Evolutionary conservation across 805 yeast genomes (phyloP), one percentile per base, ranked within the genome.

Genomic region (Candida lessepsii): DNA sequence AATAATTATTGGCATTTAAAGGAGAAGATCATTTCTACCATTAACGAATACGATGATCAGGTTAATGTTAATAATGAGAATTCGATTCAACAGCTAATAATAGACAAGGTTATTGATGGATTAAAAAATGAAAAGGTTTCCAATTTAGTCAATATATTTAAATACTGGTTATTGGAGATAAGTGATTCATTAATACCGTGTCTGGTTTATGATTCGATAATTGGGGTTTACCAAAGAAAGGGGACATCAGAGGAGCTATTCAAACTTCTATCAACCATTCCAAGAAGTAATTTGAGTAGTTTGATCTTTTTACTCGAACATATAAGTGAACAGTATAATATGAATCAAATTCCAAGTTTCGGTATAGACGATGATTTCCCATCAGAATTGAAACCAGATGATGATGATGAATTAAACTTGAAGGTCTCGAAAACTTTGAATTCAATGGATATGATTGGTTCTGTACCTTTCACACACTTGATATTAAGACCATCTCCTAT

Each of bases 171-270:
- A 17, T 50, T 70, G 6, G 73, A 70, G 42, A 57, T 61, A 10
- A 57, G 61, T 27, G 75, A 70, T 40, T 63, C 73, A 0, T 44
- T 68, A 17, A 66, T 70, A 10, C 75, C 74, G 0, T 67, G 68
- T 39, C 58, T 65, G 46, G 60, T 65, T 5, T 65, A 54, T 46
- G 75, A 69, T 33, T 39, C 49, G 7, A 42, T 49, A 16, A 46
- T 48, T 13, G 47, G 47, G 8, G 35, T 40, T 17, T 47, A 43
- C 20, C 35, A 26, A 20, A 46, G 46, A 33, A n/a, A 35, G 9
- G 29, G 44, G 8, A 23, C 39, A 8, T 34, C 33, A 2, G 9
- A 33, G 4, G 67, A 63, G 19, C 35, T 62, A 8, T 29, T 57
- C 8, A 58, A 59, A 32, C 40, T 54, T 2, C 47, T 70, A 23